phyloP scores from a whole-genome alignment of 768 basidiomycete genomes.

The Mycena olivaceomarginata region DNA sequence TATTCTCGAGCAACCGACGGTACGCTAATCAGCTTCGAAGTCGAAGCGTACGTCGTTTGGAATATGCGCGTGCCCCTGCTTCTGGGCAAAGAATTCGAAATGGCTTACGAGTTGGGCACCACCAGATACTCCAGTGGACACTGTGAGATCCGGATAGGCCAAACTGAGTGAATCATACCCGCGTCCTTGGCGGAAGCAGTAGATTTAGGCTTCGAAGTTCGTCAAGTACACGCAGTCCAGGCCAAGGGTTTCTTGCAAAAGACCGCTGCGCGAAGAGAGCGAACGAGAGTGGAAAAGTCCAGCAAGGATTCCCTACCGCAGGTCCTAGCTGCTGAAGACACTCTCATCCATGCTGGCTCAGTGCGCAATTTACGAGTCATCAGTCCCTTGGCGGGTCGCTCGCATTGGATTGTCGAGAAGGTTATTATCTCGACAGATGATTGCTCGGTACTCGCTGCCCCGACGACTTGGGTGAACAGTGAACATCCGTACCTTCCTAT shows the following conservation, averaged over 20 bases:
- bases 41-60: no score
- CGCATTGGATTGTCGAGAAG: constrained; percentile 43
- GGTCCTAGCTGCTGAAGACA: constrained; percentile 20
- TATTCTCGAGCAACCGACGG: background rate
- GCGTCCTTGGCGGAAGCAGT: constrained; percentile 30
- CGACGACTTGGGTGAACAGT: constrained; percentile 31
- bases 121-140: constrained; percentile 26
- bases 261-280: background rate
- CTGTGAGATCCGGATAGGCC: constrained; percentile 16
- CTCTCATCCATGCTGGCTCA: background rate
- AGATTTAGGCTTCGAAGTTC: background rate
- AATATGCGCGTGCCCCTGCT: no score
- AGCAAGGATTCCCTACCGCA: background rate
- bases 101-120: constrained; percentile 46
- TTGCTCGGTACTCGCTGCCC: background rate
- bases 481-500: constrained; percentile 32
- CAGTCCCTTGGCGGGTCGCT: background rate
- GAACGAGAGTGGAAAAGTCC: background rate
- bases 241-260: background rate
- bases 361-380: constrained; percentile 17
- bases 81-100: no score
- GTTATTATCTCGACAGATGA: constrained; percentile 27
- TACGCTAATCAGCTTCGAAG: background rate
- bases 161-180: background rate
- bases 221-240: no score